Percentiles rank a stretch among this genome's conserved stretches.
phyloP scores from a whole-genome alignment of 306 rosid genomes.

The Geum urbanum region DNA sequence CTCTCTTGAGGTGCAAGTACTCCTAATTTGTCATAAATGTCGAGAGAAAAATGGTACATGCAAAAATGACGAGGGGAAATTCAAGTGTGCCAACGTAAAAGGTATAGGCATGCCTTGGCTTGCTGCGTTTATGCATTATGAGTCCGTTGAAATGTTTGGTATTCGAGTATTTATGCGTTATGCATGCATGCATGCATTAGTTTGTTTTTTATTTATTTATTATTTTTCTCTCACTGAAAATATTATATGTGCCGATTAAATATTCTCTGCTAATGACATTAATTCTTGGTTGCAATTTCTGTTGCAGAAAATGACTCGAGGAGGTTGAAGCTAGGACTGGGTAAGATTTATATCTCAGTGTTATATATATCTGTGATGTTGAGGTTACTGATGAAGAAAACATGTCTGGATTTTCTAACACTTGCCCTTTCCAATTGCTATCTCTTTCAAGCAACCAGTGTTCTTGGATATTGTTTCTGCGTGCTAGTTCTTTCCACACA shows the following conservation, averaged over 20 bases:
- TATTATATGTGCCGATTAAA: background rate
- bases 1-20: rapidly evolving
- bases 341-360: conserved; percentile 24
- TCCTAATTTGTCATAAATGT: rapidly evolving
- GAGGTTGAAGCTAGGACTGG: conserved; percentile 30
- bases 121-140: background rate
- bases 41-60: rapidly evolving
- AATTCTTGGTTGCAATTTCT: too few species aligned
- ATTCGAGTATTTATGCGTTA: too few species aligned
- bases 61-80: rapidly evolving
- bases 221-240: background rate
- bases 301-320: conserved; percentile 36
- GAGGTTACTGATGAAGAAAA: too few species aligned
- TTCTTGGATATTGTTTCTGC: background rate
- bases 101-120: background rate
- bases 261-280: too few species aligned
- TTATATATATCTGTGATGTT: background rate
- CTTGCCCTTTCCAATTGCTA: background rate
- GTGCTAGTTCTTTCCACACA: background rate
- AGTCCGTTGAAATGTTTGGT: too few species aligned
- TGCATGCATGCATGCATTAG: too few species aligned
- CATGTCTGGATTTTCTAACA: background rate
- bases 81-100: background rate
- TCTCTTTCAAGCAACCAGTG: background rate
- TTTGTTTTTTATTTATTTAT: too few species aligned